Conservation (phyloP, 306 rosid species). For the Pyrus bretschneideri region DNA sequence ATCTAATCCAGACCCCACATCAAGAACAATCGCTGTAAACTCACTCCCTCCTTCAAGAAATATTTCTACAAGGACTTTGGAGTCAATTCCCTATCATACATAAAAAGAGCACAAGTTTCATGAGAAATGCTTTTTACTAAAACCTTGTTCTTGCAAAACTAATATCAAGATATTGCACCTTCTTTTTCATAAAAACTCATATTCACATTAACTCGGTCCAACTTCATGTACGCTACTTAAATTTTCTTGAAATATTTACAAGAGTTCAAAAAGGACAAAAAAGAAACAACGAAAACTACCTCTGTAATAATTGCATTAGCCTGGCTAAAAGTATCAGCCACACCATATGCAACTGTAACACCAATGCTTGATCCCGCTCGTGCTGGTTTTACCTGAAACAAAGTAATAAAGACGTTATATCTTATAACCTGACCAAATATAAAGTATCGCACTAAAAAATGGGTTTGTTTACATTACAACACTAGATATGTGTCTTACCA, state of each 20-base stretch:
- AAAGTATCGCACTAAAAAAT: neutral
- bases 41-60: constrained; percentile 96
- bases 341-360: constrained; percentile 84
- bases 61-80: constrained; percentile 73
- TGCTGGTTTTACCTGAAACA: constrained; percentile 76
- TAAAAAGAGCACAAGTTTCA: constrained; percentile 14
- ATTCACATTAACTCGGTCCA: neutral
- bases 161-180: constrained; percentile 1
- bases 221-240: neutral
- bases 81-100: constrained; percentile 67
- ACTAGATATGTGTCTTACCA: constrained; percentile 53
- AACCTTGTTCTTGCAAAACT: neutral
- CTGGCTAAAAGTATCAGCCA: constrained; percentile 60
- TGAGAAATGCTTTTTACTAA: constrained; percentile 1
- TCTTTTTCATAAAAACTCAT: neutral
- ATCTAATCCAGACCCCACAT: constrained; percentile 74
- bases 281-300: constrained; percentile 32
- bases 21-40: constrained; percentile 92
- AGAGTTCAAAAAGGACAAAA: neutral
- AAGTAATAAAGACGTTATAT: constrained; percentile 3
- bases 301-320: constrained; percentile 65
- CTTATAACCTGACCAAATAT: constrained; percentile 6
- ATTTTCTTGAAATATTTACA: neutral
- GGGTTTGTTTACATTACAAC: constrained; percentile 7
- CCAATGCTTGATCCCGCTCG: constrained; percentile 96